Evolutionary conservation across 257 asterid genomes (phyloP).

Genomic region (Misopates orontium): DNA sequence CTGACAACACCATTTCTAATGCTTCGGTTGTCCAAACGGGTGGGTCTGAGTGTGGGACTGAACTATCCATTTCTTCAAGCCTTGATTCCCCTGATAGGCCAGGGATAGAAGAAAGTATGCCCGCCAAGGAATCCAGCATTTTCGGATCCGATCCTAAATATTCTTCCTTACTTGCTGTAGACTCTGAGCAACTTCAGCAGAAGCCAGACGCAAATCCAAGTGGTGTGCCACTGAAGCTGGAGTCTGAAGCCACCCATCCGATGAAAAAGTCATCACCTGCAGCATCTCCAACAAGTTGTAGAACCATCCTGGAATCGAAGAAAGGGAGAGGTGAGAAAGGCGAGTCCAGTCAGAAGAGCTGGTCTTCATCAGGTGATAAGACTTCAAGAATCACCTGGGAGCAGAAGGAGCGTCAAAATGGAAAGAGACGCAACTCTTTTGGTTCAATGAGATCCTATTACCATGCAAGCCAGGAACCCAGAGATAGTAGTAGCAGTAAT

Average conservation of each 20-base stretch:
- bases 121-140: conserved; percentile 30
- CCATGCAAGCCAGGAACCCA: conserved; percentile 70
- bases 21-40: conserved; percentile 47
- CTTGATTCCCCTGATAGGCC: conserved; percentile 81
- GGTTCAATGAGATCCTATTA: conserved; percentile 60
- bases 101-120: conserved; percentile 47
- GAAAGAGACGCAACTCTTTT: conserved; percentile 67
- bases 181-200: conserved; percentile 39
- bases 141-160: conserved; percentile 34
- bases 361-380: conserved; percentile 52
- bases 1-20: conserved; percentile 41
- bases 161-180: conserved; percentile 31
- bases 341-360: conserved; percentile 49
- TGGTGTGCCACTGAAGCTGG: conserved; percentile 40
- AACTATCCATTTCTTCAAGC: conserved; percentile 77
- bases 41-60: conserved; percentile 89
- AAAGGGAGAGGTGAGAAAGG: too few species aligned
- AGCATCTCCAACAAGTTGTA: conserved; percentile 74
- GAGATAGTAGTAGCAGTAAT: too few species aligned
- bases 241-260: conserved; percentile 41
- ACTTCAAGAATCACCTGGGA: conserved; percentile 55
- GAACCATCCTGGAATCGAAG: conserved; percentile 62
- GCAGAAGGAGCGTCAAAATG: conserved; percentile 61
- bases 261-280: conserved; percentile 55
- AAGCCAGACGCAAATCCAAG: conserved; percentile 42